Percentiles rank a stretch among this genome's conserved stretches.
Conservation (phyloP, 2,329 filamentous ascomycete genomes). For the Botrytis sinoallii region DNA sequence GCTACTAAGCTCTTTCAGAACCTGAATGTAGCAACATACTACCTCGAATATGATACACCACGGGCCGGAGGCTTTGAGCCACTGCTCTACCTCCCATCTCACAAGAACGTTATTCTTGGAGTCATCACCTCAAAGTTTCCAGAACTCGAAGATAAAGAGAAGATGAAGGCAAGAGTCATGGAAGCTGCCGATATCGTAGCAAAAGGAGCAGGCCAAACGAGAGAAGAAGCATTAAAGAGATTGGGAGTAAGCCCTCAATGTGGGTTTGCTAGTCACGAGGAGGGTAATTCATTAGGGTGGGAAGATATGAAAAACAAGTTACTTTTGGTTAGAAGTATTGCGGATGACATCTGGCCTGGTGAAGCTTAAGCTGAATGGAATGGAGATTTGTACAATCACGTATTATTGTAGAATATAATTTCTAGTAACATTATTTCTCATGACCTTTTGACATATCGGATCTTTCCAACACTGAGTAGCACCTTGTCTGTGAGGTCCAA, state of each 20-base stretch:
- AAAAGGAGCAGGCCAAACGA: constrained; percentile 60
- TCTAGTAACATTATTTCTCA: not conserved
- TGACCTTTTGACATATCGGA: not conserved
- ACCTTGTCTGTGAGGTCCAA: not conserved
- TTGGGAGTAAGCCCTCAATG: constrained; percentile 70
- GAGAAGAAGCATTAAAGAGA: constrained; percentile 66
- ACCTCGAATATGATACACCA: constrained; percentile 66
- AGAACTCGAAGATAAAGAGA: constrained; percentile 60
- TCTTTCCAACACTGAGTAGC: not conserved
- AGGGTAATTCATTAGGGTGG: constrained; percentile 63
- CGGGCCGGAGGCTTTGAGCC: constrained; percentile 65
- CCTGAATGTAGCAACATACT: constrained; percentile 64
- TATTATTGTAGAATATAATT: not conserved
- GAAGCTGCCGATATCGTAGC: constrained; percentile 67
- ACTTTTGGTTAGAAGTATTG: constrained; percentile 66
- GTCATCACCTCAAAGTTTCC: constrained; percentile 62
- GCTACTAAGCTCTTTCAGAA: constrained; percentile 63
- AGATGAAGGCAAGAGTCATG: constrained; percentile 57
- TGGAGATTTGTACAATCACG: not conserved
- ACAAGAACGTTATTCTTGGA: constrained; percentile 64
- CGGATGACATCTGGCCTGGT: constrained; percentile 65
- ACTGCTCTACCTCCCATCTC: constrained; percentile 55
- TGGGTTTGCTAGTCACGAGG: constrained; percentile 48
- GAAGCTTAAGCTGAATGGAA: constrained; percentile 22
- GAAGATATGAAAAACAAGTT: constrained; percentile 74